These are phyloP conservation scores for Ilyonectria robusta DNA, from an alignment of 2,329 filamentous ascomycete species.

Conservation along the genomic window DNA sequence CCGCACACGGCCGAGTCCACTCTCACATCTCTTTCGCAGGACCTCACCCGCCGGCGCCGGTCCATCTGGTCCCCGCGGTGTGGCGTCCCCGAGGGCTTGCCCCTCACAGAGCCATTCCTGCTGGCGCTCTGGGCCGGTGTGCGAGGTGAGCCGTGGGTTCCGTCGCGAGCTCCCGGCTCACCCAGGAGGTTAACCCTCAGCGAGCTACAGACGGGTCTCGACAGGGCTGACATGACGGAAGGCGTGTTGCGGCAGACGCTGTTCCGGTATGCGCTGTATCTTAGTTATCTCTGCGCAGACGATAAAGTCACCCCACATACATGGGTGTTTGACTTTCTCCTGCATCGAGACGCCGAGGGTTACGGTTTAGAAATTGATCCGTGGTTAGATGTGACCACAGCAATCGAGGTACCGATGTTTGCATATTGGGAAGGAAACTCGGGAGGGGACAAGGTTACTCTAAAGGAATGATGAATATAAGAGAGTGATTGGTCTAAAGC, in stretches of 20 bases:
- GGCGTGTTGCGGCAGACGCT: slow-evolving; percentile 45
- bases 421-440: slow-evolving; percentile 15
- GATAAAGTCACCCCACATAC: slow-evolving; percentile 47
- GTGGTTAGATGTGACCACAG: neutral
- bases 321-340: slow-evolving; percentile 49
- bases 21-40: slow-evolving; percentile 39
- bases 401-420: slow-evolving; percentile 7
- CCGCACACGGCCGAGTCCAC: slow-evolving; percentile 42
- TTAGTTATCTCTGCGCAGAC: slow-evolving; percentile 50
- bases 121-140: slow-evolving; percentile 50
- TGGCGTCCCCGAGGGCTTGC: slow-evolving; percentile 49
- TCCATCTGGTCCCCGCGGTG: slow-evolving; percentile 56
- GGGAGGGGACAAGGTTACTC: neutral
- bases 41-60: slow-evolving; percentile 42
- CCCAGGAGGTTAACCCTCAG: slow-evolving; percentile 26
- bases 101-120: slow-evolving; percentile 51
- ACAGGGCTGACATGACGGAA: slow-evolving; percentile 42
- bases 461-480: slow-evolving; percentile 19
- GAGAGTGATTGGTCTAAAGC: neutral
- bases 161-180: slow-evolving; percentile 21
- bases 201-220: slow-evolving; percentile 40
- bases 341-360: slow-evolving; percentile 19
- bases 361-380: neutral
- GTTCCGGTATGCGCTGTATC: slow-evolving; percentile 54
- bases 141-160: slow-evolving; percentile 44